Evolutionary conservation across 805 yeast species (phyloP).

Genomic region (Ogataea philodendri): DNA sequence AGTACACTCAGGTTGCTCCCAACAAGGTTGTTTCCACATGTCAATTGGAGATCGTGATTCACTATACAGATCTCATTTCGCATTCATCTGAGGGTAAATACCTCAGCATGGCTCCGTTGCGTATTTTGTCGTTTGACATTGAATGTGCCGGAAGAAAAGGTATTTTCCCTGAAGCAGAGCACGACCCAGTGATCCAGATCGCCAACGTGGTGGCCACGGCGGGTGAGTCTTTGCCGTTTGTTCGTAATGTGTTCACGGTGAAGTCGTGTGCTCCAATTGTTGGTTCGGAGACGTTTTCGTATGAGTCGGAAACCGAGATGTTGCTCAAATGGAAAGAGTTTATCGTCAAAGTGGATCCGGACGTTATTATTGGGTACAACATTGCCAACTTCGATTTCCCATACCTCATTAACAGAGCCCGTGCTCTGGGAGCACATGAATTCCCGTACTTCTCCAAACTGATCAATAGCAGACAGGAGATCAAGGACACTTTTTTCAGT

Average conservation of each 20-base stretch:
- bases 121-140: constrained; percentile 92
- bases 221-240: constrained; percentile 85
- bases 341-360: constrained; percentile 83
- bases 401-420: constrained; percentile 83
- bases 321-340: constrained; percentile 83
- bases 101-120: constrained; percentile 88
- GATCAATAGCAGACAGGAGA: constrained; percentile 64
- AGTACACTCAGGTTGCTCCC: constrained; percentile 49
- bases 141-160: constrained; percentile 99
- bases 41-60: constrained; percentile 77
- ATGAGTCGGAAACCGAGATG: constrained; percentile 77
- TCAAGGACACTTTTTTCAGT: constrained; percentile 77
- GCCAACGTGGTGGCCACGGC: constrained; percentile 88
- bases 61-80: constrained; percentile 65
- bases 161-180: constrained; percentile 90
- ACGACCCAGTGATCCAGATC: constrained; percentile 94
- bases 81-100: constrained; percentile 93
- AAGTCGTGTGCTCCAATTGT: constrained; percentile 89
- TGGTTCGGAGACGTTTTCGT: constrained; percentile 84
- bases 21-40: constrained; percentile 59
- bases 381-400: constrained; percentile 95
- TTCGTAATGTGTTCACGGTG: constrained; percentile 92
- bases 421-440: constrained; percentile 55
- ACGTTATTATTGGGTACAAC: constrained; percentile 94
- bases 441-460: constrained; percentile 91